Base-by-base conservation (phyloP, 495 filamentous ascomycete species). In the Aspergillus carlsbadensis region DNA sequence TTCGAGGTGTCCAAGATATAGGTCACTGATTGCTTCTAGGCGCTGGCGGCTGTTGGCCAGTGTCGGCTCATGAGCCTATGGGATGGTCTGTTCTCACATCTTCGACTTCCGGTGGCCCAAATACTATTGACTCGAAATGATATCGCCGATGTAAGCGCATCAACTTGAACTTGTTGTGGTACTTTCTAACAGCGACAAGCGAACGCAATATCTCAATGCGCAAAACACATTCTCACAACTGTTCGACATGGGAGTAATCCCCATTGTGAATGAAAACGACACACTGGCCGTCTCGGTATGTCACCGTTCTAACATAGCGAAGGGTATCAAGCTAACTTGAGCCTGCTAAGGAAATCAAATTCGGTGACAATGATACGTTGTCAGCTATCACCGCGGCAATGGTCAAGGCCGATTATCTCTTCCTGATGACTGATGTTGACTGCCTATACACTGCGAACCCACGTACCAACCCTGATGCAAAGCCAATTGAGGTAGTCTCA, bases 191-290 rank as follows among this genome's bases (percentile, higher is more conserved):
- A 39, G 33, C 5, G 11, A 47, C 13, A 52, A 94, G 88, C 84
- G 90, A 57, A 94, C 92, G 34, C 87, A 96, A 82, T 98, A 98
- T 72, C 80, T 91, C 57, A 98, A 98, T 75, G 94, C 94, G 1
- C 90, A 95, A 72, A 97, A 96, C 64, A 97, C 94, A 1, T 87
- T 98, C 59, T 77, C 82, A 34, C 91, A 96, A 70, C 79, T 98
- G 18, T 78, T 98, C 33, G 84, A 90, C 56, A 96, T 97, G 94
- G 91, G 91, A 1, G 92, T 97, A 11, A 94, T 98, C 57, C 95
- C 94, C 2, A 96, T 98, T 59, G 94, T 98, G 56, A 98, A 98
- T 63, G 94, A 98, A 71, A 98, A 98, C 70, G 94, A 98, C 70
- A 98, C 95, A 6, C 73, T 98, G 41, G 90, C 92, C 39, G 94